Conservation (phyloP, 2,329 filamentous ascomycete genomes). For the Gnomoniopsis smithogilvyi region DNA sequence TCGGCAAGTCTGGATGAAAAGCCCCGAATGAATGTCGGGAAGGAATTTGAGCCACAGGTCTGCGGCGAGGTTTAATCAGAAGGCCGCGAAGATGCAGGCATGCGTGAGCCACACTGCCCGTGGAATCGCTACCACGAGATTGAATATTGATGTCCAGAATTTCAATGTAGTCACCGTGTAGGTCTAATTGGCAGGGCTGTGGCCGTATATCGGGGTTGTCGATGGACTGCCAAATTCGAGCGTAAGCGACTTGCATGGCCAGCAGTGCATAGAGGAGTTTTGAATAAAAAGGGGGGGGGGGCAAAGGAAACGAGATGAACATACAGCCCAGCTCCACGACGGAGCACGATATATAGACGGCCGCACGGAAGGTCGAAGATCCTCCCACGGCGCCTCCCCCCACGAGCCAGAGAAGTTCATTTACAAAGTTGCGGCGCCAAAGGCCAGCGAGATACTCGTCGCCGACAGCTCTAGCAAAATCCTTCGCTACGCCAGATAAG, state of each 20-base stretch:
- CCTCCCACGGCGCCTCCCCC: not conserved
- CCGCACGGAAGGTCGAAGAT: not conserved
- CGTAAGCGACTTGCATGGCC: not conserved
- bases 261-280: not conserved
- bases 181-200: not conserved
- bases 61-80: not conserved
- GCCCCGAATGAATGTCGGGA: not conserved
- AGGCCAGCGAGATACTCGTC: conserved; percentile 14
- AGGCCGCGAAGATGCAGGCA: not conserved
- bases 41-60: not conserved
- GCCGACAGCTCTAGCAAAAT: not conserved
- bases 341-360: conserved; percentile 4
- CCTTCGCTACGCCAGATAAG: conserved; percentile 10
- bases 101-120: not conserved
- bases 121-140: not conserved
- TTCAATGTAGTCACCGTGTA: not conserved
- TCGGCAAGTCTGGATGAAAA: not conserved
- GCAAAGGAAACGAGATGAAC: not conserved
- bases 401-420: conserved; percentile 5
- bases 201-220: not conserved
- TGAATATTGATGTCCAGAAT: not conserved
- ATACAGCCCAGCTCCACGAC: conserved; percentile 13
- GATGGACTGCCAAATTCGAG: not conserved
- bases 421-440: conserved; percentile 8
- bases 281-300: not conserved